These are phyloP conservation scores for Boletus coccyginus DNA, from an alignment of 768 basidiomycete species.

Conservation along the genomic window DNA sequence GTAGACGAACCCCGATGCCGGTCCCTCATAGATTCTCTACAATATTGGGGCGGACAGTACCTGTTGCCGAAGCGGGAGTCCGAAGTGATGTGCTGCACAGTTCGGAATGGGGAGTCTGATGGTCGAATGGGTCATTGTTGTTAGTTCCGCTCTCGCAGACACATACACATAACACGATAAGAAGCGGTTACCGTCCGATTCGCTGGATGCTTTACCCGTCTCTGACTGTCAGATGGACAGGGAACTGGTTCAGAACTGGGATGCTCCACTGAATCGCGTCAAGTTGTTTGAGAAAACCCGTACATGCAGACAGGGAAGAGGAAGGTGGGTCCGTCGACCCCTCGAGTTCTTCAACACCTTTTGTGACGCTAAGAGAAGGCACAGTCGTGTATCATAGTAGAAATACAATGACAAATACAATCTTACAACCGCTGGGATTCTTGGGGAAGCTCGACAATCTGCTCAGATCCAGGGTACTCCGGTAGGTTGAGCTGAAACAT, in stretches of 20 bases:
- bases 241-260: background rate
- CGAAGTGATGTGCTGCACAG: background rate
- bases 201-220: background rate
- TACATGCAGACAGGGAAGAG: background rate
- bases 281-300: background rate
- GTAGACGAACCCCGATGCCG: background rate
- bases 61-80: background rate
- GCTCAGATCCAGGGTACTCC: slow-evolving; percentile 70
- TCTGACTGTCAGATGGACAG: background rate
- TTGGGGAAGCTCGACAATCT: slow-evolving; percentile 74
- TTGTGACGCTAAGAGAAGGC: background rate
- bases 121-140: background rate
- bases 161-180: background rate
- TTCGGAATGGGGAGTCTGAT: background rate
- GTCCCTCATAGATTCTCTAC: background rate
- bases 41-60: background rate
- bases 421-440: slow-evolving; percentile 7
- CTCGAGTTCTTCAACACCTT: background rate
- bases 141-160: background rate
- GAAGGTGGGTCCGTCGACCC: background rate
- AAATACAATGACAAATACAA: no score
- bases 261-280: no score
- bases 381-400: background rate
- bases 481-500: slow-evolving; percentile 81
- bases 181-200: background rate